Base-by-base conservation (phyloP, 345 rosid genomes). In the Lepidium africanum region DNA sequence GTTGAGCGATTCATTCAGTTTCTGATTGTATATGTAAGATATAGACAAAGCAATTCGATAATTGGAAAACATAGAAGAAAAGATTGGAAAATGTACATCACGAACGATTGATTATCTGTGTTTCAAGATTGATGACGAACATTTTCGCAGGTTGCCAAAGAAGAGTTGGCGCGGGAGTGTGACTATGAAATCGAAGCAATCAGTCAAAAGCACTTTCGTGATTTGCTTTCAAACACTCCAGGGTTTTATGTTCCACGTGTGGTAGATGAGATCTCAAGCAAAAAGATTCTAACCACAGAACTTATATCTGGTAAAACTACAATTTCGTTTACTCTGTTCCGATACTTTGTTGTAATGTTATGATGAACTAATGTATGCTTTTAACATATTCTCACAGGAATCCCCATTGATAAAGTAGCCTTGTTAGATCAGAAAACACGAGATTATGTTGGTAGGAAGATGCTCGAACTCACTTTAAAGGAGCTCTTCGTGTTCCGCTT, bases 361-460 rank as follows among this genome's bases (percentile, higher is more conserved):
- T 27, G 50, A 13, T 45, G 47, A 57, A 65, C 17, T 56, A 37
- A 54, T 63, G 56, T 47, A 42, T 59, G 32, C 56, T 12, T 71
- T 69, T 48, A 46, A 63, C 64, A 30, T 19, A n/a, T 32, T 37
- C 41, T 46, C 36, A 47, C 84, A 94, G 99, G 97, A 35, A 77
- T 89, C 74, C 85, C 99, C 39, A 80, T 94, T 45, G 99, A 94
- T 79, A 91, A 86, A 84, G 96, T 89, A 57, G 95, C 96, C 14
- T 73, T 65, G 55, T 79, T 94, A 69, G 72, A 83, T 82, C 96
- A 94, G 66, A 83, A 81, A 65, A 89, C 87, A 63, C 84, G 96
- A 59, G 81, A 91, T 74, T 78, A 82, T 80, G 96, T 91, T 42
- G 97, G 93, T 72, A 81, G 61, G 39, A 91, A 91, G 78, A 77